A percentile compares a stretch with the other conserved stretches of the same genome.
phyloP scores from a whole-genome alignment of 768 basidiomycete genomes.

The button mushroom (Agaricus bisporus) region DNA sequence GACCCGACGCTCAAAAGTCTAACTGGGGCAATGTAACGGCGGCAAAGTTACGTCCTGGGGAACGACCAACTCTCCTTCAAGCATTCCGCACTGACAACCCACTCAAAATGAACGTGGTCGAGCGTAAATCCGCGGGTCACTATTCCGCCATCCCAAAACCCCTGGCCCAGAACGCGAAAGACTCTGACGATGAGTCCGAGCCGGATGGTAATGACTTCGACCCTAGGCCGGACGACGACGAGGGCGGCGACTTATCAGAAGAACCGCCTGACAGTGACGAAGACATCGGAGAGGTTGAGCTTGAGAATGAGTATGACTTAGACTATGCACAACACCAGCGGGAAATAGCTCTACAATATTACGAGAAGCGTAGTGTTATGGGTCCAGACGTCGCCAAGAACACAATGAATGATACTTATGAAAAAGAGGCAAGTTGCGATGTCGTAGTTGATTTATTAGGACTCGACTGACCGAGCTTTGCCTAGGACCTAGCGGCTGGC shows the following conservation, averaged over 20 bases:
- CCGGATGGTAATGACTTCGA: constrained; percentile 19
- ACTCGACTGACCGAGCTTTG: constrained; percentile 5
- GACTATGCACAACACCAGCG: constrained; percentile 65
- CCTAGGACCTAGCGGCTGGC: constrained; percentile 38
- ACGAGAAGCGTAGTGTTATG: constrained; percentile 52
- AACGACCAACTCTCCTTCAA: constrained; percentile 30
- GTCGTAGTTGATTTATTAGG: background rate
- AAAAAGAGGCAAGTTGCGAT: constrained; percentile 37
- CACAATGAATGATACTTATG: constrained; percentile 41
- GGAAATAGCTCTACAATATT: constrained; percentile 69
- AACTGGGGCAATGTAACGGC: constrained; percentile 54
- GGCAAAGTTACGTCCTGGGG: constrained; percentile 37
- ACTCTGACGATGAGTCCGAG: constrained; percentile 70
- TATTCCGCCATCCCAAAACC: constrained; percentile 11
- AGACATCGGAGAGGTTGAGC: constrained; percentile 25
- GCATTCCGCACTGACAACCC: constrained; percentile 34
- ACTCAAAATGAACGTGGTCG: constrained; percentile 67
- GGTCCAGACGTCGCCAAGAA: constrained; percentile 47
- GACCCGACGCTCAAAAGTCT: constrained; percentile 12
- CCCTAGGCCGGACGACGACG: constrained; percentile 18
- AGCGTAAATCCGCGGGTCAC: constrained; percentile 40
- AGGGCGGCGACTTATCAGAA: constrained; percentile 16
- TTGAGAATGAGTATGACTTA: constrained; percentile 48
- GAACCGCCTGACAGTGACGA: constrained; percentile 20
- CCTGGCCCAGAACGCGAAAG: constrained; percentile 22